phyloP scores from a whole-genome alignment of 139 green algal genomes.

The Chlorella sp. region DNA sequence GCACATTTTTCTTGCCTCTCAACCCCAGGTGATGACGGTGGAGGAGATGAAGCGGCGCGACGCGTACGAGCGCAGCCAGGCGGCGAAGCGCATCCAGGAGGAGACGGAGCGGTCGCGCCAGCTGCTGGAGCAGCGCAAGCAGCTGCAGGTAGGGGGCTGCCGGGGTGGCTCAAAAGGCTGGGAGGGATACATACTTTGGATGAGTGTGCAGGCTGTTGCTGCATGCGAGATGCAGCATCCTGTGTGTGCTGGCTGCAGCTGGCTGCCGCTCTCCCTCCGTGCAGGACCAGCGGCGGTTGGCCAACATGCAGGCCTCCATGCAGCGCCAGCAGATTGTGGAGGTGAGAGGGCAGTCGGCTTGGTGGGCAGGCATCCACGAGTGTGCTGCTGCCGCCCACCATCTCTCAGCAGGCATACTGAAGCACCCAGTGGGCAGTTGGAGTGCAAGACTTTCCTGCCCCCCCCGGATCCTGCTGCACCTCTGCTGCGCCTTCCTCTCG shows the following conservation, averaged over 20 bases:
- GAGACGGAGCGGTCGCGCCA: constrained; percentile 54
- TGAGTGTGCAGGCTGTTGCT: no score
- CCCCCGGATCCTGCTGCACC: no score
- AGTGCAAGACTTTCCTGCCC: no score
- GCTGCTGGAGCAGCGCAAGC: constrained; percentile 58
- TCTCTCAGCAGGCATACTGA: no score
- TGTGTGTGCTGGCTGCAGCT: no score
- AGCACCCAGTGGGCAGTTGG: no score
- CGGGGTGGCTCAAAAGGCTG: no score
- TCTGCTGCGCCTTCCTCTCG: neutral
- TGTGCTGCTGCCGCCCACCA: neutral
- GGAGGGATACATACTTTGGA: no score
- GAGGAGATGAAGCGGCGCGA: constrained; percentile 69
- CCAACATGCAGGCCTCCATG: constrained; percentile 83
- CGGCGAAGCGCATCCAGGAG: constrained; percentile 47
- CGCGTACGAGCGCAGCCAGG: constrained; percentile 48
- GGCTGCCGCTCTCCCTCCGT: no score
- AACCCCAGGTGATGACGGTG: constrained; percentile 50
- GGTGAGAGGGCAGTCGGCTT: neutral
- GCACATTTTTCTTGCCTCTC: neutral
- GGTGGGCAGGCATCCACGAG: neutral
- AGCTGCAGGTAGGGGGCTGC: constrained; percentile 35
- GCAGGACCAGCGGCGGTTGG: constrained; percentile 75
- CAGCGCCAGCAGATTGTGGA: constrained; percentile 71
- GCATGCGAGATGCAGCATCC: no score